Evolutionary conservation across 2,329 filamentous ascomycete genomes (phyloP), one percentile per base, ranked within the genome.

Genomic region (Fusarium illudens): DNA sequence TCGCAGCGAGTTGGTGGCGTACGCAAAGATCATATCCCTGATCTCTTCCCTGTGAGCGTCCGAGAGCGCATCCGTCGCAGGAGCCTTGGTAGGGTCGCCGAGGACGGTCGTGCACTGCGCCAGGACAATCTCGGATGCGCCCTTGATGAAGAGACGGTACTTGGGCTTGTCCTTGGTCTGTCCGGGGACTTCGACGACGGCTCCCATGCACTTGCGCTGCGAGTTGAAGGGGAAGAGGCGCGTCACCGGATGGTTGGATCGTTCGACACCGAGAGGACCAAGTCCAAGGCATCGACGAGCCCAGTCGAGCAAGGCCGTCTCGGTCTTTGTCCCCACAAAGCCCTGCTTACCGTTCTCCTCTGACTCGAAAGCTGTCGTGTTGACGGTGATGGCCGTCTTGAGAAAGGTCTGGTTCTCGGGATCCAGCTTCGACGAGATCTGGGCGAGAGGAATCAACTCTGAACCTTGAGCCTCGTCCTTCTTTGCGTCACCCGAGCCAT

Each of bases 1-100:
- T 56, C 91, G 88, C 7, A 94, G 84, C 8, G 91, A 93, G 25
- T 87, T 82, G 6, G 83, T 83, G 8, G 88, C 88, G 67, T 90
- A 90, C 4, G 82, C 79, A 37, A 86, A 84, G 68, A 90, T 90
- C 51, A 86, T 77, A 13, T 79, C 75, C 36, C 81, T 80, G 17
- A 90, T 75, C 0, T 81, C 83, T 32, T 88, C 82, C 36, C 84
- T 83, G 64, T 88, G 85, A 15, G 80, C 81, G 2, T 68, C 68
- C 4, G 74, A 50, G 20, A 71, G 57, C 1, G 55, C n/a, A 4
- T 62, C 54, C 1, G 68, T 64, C 4, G 49, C 22, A 8, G 62
- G 58, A 6, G 39, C 19, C 2, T 56, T 37, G 0, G 90, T 85
- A 58, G 91, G 88, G 13, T 81, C 82, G 39, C 81, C 58, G 10